Evolutionary conservation across 2,329 filamentous ascomycete species (phyloP).

Genomic region (Trichocomaceae sp.): DNA sequence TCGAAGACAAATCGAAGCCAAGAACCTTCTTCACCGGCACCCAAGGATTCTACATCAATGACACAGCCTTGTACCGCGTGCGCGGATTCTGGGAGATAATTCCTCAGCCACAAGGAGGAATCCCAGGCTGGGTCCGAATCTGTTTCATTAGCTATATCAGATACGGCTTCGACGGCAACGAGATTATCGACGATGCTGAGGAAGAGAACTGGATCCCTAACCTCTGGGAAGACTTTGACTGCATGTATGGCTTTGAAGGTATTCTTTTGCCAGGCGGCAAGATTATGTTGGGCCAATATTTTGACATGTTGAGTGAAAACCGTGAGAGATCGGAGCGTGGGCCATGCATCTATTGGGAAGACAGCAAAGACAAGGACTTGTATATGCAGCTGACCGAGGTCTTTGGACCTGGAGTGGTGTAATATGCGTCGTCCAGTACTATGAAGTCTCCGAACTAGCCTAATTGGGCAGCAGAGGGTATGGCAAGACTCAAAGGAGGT

Average conservation of each 20-base stretch:
- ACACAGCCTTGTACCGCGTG: slow-evolving; percentile 16
- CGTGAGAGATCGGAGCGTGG: slow-evolving; percentile 16
- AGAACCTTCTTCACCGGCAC: slow-evolving; percentile 24
- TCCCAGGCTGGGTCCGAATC: slow-evolving; percentile 33
- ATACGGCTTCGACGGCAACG: neutral
- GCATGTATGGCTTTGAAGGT: slow-evolving; percentile 44
- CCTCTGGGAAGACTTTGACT: slow-evolving; percentile 22
- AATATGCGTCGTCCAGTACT: neutral
- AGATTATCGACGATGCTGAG: neutral
- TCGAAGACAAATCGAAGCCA: neutral
- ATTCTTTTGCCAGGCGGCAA: slow-evolving; percentile 42
- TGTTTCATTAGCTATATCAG: slow-evolving; percentile 29
- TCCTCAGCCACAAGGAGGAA: slow-evolving; percentile 19
- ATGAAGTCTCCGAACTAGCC: too few relatives aligned
- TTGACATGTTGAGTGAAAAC: slow-evolving; percentile 21
- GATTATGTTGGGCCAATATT: slow-evolving; percentile 47
- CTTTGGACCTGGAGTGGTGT: neutral
- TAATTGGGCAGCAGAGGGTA: too few relatives aligned
- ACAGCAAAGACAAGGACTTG: neutral
- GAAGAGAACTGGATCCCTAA: slow-evolving; percentile 13
- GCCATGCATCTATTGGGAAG: slow-evolving; percentile 30
- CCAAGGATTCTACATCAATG: slow-evolving; percentile 14
- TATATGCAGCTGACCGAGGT: neutral
- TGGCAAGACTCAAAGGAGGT: too few relatives aligned
- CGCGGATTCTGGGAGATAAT: slow-evolving; percentile 33